Percentiles rank a stretch among this genome's conserved stretches.
Conservation (phyloP, 2,329 filamentous ascomycete species). For the Cephalotrichum gorgonifer region DNA sequence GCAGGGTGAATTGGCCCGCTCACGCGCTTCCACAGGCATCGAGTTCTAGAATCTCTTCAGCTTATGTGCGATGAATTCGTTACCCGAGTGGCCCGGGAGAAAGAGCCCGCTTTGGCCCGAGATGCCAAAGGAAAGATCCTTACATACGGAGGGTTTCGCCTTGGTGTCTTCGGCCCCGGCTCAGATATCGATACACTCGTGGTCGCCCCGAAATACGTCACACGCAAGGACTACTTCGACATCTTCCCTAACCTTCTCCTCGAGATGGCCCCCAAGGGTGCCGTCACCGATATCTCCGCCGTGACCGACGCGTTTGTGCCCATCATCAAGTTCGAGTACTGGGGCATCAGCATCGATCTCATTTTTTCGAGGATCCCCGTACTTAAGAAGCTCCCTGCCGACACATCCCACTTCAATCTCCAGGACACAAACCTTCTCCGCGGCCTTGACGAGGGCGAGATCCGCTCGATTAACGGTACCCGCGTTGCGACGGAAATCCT, state of each 20-base stretch:
- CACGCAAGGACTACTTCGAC: slow-evolving; percentile 83
- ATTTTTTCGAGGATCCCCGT: slow-evolving; percentile 72
- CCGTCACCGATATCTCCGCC: slow-evolving; percentile 73
- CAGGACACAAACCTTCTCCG: slow-evolving; percentile 77
- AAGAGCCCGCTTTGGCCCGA: slow-evolving; percentile 63
- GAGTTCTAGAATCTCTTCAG: slow-evolving; percentile 68
- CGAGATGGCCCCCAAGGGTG: slow-evolving; percentile 63
- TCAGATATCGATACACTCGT: slow-evolving; percentile 98
- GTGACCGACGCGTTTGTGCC: slow-evolving; percentile 90
- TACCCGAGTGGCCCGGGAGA: slow-evolving; percentile 63
- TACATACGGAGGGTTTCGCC: slow-evolving; percentile 88
- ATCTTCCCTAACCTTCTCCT: slow-evolving; percentile 73
- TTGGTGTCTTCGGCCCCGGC: slow-evolving; percentile 88
- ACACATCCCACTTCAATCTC: slow-evolving; percentile 55
- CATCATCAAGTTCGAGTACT: slow-evolving; percentile 93
- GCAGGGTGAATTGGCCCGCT: background rate
- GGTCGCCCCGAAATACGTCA: slow-evolving; percentile 81
- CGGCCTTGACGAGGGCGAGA: slow-evolving; percentile 75
- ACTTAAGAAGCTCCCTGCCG: slow-evolving; percentile 57
- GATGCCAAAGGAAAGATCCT: slow-evolving; percentile 87
- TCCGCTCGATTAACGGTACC: slow-evolving; percentile 87
- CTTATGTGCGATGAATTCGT: slow-evolving; percentile 80
- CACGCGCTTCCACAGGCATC: slow-evolving; percentile 36
- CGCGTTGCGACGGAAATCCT: slow-evolving; percentile 91
- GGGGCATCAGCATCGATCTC: slow-evolving; percentile 86